Evolutionary conservation across 208 protist genomes (phyloP), one percentile per base, ranked within the genome.

Genomic region (Leishmania tarentolae): DNA sequence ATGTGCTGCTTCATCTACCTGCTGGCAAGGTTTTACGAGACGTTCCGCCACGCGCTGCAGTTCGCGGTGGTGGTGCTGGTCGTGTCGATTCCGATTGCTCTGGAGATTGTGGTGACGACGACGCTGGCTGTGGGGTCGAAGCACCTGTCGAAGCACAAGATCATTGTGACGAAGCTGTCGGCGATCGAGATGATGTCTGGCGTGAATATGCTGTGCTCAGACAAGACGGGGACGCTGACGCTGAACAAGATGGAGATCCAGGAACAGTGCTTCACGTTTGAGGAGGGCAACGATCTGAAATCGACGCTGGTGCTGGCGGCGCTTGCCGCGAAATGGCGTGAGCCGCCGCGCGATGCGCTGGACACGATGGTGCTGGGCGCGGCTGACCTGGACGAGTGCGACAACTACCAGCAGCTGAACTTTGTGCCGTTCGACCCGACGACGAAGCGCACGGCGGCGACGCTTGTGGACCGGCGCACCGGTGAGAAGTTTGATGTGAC

Each of bases 201-300:
- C 53, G 97, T 98, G 89, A 94, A 95, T 76, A 92, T 98, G 68
- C 92, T 98, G 57, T 99, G 97, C 88, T 98, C 92, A 37, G 98
- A 99, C 86, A 99, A 98, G 87, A 99, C 98, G 13, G 98, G 97
- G 46, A 99, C 98, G 40, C 87, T 99, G 79, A 99, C 97, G 56
- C 87, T 96, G 77, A 98, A 99, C 87, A 93, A 98, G 91, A 95
- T 98, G 86, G 91, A 96, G 76, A 91, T 98, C 68, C 88, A 94
- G 76, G 87, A 96, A 59, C 78, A 93, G 81, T 94, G 89, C 82
- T 91, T 92, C 81, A 87, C 87, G 35, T 95, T 93, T 78, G 89
- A 91, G 78, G 87, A 88, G 56, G 88, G 88, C 70, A 88, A 92
- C 78, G 88, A 95, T 78, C 85, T 88, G 76, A 83, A 89, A 42